Evolutionary conservation across 331 rosid genomes (phyloP).

Genomic region (Rosa hybrid): DNA sequence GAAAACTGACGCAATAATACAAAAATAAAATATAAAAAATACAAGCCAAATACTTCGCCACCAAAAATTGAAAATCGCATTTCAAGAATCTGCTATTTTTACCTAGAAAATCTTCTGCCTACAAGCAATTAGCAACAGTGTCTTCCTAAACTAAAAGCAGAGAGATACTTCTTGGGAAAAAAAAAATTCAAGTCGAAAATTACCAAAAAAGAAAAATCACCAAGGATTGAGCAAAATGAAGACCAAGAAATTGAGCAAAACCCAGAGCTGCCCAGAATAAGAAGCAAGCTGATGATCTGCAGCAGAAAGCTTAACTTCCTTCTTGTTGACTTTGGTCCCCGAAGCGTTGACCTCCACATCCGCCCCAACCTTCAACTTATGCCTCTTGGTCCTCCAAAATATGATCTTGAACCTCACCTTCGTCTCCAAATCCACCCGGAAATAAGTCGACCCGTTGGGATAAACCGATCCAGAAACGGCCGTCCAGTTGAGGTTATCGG

Average conservation of each 20-base stretch:
- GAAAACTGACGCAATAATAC: neutral
- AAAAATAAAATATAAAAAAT: too few species aligned
- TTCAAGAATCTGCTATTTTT: neutral
- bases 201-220: neutral
- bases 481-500: constrained; percentile 31
- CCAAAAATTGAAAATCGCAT: neutral
- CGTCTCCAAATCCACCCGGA: constrained; percentile 50
- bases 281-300: constrained; percentile 9
- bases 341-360: constrained; percentile 36
- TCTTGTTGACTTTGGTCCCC: constrained; percentile 25
- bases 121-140: neutral
- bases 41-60: neutral
- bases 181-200: neutral
- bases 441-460: neutral
- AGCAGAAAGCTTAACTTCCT: constrained; percentile 53
- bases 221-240: constrained; percentile 17
- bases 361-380: constrained; percentile 41
- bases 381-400: constrained; percentile 54
- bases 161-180: neutral
- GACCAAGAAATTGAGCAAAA: constrained; percentile 25
- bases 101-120: neutral
- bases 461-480: neutral
- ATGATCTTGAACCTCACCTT: constrained; percentile 58
- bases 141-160: neutral
- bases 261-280: constrained; percentile 34